Percentiles rank a stretch among this genome's conserved stretches.
These are phyloP conservation scores for Friedmanniomyces simplex DNA, from an alignment of 495 filamentous ascomycete species.

Conservation along the genomic window DNA sequence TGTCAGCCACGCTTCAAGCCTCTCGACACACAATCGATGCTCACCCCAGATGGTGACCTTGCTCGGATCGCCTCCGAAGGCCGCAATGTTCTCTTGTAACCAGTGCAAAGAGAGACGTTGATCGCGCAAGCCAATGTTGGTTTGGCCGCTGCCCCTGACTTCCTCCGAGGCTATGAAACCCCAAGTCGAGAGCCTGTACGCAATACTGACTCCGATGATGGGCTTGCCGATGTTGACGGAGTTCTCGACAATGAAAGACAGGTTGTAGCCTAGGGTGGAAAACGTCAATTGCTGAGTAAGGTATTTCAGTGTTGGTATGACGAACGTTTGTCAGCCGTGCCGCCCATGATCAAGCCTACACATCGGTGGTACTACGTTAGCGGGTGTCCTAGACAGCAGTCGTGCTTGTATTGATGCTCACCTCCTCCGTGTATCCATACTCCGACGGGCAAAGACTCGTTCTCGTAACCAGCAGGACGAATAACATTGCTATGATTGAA, in stretches of 20 bases:
- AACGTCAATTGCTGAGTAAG: not conserved
- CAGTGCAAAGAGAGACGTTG: slow-evolving; percentile 53
- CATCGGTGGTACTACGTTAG: slow-evolving; percentile 28
- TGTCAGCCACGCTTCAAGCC: not conserved
- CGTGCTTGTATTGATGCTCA: not conserved
- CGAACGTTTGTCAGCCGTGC: slow-evolving; percentile 34
- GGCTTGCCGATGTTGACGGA: slow-evolving; percentile 46
- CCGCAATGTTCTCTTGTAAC: slow-evolving; percentile 40
- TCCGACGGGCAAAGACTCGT: slow-evolving; percentile 49
- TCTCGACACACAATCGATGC: not conserved
- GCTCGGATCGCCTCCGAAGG: slow-evolving; percentile 30
- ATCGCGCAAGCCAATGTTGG: slow-evolving; percentile 49
- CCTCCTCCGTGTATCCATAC: slow-evolving; percentile 48
- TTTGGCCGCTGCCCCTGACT: slow-evolving; percentile 35
- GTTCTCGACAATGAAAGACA: slow-evolving; percentile 43
- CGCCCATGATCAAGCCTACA: slow-evolving; percentile 50
- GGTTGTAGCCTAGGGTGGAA: slow-evolving; percentile 32
- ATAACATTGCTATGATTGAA: slow-evolving; percentile 38
- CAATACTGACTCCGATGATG: slow-evolving; percentile 51
- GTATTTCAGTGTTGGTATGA: not conserved
- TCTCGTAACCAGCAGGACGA: slow-evolving; percentile 46
- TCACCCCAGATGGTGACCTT: slow-evolving; percentile 29
- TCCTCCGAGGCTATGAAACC: slow-evolving; percentile 41
- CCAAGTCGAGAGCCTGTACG: slow-evolving; percentile 47
- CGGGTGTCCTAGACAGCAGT: not conserved